Conservation (phyloP, 2,329 filamentous ascomycete genomes). For the Leptographium lundbergii region DNA sequence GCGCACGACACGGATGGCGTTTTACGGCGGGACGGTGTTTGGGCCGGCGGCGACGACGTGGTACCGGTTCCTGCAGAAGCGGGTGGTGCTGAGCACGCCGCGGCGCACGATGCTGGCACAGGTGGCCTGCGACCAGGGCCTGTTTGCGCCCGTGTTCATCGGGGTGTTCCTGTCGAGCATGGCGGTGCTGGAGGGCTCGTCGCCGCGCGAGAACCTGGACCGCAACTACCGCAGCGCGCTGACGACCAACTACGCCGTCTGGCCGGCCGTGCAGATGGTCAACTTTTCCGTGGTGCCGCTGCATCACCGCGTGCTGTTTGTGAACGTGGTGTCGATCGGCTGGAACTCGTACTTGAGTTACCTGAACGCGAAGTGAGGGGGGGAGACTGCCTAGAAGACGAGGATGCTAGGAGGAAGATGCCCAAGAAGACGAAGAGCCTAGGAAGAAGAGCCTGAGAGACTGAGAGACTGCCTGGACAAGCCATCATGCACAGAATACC, state of each 20-base stretch:
- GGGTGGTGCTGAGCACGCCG: conserved; percentile 49
- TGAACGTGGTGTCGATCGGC: conserved; percentile 64
- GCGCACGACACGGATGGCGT: conserved; percentile 65
- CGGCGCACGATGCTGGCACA: conserved; percentile 63
- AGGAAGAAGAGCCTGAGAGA: too few relatives aligned
- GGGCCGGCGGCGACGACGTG: conserved; percentile 79
- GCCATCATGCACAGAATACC: too few relatives aligned
- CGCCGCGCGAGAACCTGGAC: conserved; percentile 51
- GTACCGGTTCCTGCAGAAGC: conserved; percentile 67
- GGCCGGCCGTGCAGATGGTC: conserved; percentile 71
- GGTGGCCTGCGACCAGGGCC: conserved; percentile 65
- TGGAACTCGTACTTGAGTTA: conserved; percentile 55
- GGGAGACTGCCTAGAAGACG: not conserved
- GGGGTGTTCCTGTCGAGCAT: conserved; percentile 71
- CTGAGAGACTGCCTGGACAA: too few relatives aligned
- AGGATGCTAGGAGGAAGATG: not conserved
- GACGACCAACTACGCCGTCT: conserved; percentile 74
- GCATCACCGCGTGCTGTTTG: conserved; percentile 71
- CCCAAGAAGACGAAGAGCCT: not conserved
- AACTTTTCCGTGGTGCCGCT: conserved; percentile 85
- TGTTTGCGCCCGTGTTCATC: conserved; percentile 79
- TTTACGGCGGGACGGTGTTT: conserved; percentile 74
- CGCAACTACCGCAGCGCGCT: conserved; percentile 61
- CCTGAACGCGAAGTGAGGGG: conserved; percentile 28
- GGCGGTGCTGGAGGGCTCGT: conserved; percentile 64